Conservation (phyloP, 495 filamentous ascomycete species). For the Aspergillus bertholletiae region DNA sequence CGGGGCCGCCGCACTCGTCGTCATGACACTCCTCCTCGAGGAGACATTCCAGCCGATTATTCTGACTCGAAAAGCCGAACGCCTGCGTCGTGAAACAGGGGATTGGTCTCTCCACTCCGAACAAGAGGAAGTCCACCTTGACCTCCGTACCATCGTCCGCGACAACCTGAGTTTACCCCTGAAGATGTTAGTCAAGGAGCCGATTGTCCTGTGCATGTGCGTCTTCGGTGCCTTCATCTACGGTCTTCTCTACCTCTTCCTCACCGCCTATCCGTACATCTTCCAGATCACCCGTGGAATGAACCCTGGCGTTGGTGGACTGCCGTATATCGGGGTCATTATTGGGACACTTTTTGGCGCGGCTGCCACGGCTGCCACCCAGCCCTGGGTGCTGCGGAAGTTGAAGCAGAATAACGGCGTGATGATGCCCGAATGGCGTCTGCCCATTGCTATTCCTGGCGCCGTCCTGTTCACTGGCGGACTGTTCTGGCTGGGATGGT, state of each 20-base stretch:
- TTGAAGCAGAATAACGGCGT: slow-evolving; percentile 38
- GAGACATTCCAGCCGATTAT: slow-evolving; percentile 69
- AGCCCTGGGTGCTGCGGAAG: slow-evolving; percentile 4
- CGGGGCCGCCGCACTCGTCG: slow-evolving; percentile 12
- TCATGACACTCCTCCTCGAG: slow-evolving; percentile 41
- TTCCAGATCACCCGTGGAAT: slow-evolving; percentile 49
- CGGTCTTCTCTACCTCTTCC: slow-evolving; percentile 57
- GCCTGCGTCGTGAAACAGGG: slow-evolving; percentile 57
- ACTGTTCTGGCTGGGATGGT: slow-evolving; percentile 59
- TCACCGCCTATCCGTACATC: slow-evolving; percentile 53
- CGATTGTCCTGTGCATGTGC: slow-evolving; percentile 67
- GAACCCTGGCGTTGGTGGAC: slow-evolving; percentile 43
- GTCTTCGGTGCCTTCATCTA: slow-evolving; percentile 56
- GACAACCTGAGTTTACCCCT: slow-evolving; percentile 36
- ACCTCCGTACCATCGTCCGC: slow-evolving; percentile 27
- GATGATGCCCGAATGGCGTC: slow-evolving; percentile 53
- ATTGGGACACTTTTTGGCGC: slow-evolving; percentile 48
- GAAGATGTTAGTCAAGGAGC: slow-evolving; percentile 66
- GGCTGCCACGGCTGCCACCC: slow-evolving; percentile 26
- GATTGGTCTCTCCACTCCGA: slow-evolving; percentile 34
- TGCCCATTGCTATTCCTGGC: slow-evolving; percentile 47
- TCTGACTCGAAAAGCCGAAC: slow-evolving; percentile 58
- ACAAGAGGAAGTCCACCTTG: slow-evolving; percentile 33
- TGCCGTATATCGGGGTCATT: slow-evolving; percentile 56
- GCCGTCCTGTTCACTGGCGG: slow-evolving; percentile 44